Conservation (phyloP, 805 yeast genomes). For the Kazachstania taianensis region DNA sequence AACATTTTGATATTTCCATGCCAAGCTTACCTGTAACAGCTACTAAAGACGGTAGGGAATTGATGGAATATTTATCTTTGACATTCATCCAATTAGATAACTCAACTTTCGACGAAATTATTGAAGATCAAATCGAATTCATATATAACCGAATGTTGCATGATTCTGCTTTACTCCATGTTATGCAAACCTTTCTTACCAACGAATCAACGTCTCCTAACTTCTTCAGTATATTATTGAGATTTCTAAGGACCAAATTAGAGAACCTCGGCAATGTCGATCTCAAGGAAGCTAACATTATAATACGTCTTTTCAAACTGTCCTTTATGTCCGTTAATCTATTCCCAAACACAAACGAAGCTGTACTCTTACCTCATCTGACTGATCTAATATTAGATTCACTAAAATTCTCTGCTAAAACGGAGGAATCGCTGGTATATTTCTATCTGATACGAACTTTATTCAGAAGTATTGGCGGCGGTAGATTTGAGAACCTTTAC, state of each 20-base stretch:
- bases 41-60: slow-evolving; percentile 85
- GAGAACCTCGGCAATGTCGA: slow-evolving; percentile 75
- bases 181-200: slow-evolving; percentile 89
- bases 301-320: slow-evolving; percentile 78
- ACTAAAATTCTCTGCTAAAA: slow-evolving; percentile 65
- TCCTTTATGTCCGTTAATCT: slow-evolving; percentile 94
- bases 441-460: slow-evolving; percentile 80
- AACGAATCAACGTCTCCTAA: slow-evolving; percentile 91
- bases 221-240: slow-evolving; percentile 73
- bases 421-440: slow-evolving; percentile 85
- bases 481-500: slow-evolving; percentile 85
- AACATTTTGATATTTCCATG: slow-evolving; percentile 55
- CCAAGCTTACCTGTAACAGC: slow-evolving; percentile 79
- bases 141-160: slow-evolving; percentile 69
- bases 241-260: slow-evolving; percentile 63
- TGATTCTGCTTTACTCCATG: slow-evolving; percentile 77
- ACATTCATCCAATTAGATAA: slow-evolving; percentile 91
- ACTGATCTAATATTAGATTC: slow-evolving; percentile 75
- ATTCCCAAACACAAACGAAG: slow-evolving; percentile 80
- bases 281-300: slow-evolving; percentile 62
- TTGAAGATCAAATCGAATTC: slow-evolving; percentile 67
- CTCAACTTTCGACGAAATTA: slow-evolving; percentile 88
- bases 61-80: slow-evolving; percentile 91
- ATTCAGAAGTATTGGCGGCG: slow-evolving; percentile 94
- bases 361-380: slow-evolving; percentile 79